Evolutionary conservation across 495 filamentous ascomycete species (phyloP), one percentile per base, ranked within the genome.

Genomic region (Mytilinidion resinicola): DNA sequence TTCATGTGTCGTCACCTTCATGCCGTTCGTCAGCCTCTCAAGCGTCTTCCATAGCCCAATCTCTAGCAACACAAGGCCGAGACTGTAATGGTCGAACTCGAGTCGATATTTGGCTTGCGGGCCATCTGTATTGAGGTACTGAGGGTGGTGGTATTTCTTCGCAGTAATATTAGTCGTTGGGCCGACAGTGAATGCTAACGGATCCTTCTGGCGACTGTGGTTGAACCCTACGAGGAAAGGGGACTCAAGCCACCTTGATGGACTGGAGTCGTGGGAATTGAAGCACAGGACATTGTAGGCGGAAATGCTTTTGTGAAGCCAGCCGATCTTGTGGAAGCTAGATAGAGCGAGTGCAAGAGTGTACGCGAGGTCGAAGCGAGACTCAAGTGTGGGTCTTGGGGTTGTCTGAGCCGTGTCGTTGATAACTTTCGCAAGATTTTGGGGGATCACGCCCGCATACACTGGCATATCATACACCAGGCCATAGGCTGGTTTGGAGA

Each of bases 221-320:
- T 80, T 78, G 53, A 80, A 80, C 1, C 79, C 79, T 0, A 73
- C 73, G 9, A 82, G 62, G 48, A 70, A 77, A 0, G 77, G 77
- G 33, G 56, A 51, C 15, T 37, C 30, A 17, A 46, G 42, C 9
- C 15, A 9, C 15, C 15, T 7, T 66, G 37, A 61, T 63, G 57
- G 51, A 9, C 7, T 19, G 58, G 36, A 3, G 64, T 61, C 42
- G 60, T 51, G 8, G 5, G 20, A 53, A 80, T 11, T 8, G 15
- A 46, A 67, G 64, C 81, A 80, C 8, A 81, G 38, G n/a, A 82
- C 67, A 48, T 77, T 79, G n/a, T 76, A 68, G 35, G 72, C 75
- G 14, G 76, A 71, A 1, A 82, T 55, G 1, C 76, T 74, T 63
- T 82, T 82, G 67, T 81, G 80, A 10, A 81, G 59, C 79, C 77